phyloP scores from a whole-genome alignment of 2,329 filamentous ascomycete genomes.

The Pestalotiopsis sp. region DNA sequence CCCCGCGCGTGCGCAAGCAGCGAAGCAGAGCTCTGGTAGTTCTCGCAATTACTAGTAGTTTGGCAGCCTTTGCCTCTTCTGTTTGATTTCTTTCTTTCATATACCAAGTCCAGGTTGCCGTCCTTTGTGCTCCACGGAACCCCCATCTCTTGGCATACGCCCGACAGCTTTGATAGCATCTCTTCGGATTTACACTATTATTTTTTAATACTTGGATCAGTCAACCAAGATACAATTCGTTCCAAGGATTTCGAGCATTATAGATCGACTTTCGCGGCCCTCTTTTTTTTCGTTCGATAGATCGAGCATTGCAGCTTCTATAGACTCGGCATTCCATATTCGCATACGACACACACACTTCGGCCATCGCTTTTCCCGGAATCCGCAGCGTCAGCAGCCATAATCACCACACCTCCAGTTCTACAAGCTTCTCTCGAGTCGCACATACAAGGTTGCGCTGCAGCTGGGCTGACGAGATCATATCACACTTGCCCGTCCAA shows the following conservation, averaged over 20 bases:
- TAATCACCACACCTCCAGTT: not conserved
- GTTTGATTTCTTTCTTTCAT: slow-evolving; percentile 14
- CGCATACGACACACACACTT: not conserved
- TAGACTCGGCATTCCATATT: not conserved
- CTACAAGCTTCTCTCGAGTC: not conserved
- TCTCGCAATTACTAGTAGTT: slow-evolving; percentile 30
- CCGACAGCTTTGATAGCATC: slow-evolving; percentile 15
- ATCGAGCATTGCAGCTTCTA: not conserved
- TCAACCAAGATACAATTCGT: slow-evolving; percentile 1
- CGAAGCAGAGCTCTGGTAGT: slow-evolving; percentile 50
- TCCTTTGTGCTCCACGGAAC: slow-evolving; percentile 20
- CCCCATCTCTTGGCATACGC: slow-evolving; percentile 16
- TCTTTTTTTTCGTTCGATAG: not conserved
- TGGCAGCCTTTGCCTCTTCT: slow-evolving; percentile 23
- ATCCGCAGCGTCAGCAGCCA: not conserved
- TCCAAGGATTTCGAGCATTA: not conserved
- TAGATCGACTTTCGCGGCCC: slow-evolving; percentile 4
- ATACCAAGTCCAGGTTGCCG: slow-evolving; percentile 18
- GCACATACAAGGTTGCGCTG: not conserved
- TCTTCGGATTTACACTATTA: slow-evolving; percentile 1
- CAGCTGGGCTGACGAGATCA: not conserved
- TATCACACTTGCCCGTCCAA: slow-evolving; percentile 13
- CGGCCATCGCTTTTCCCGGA: not conserved
- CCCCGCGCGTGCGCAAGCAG: slow-evolving; percentile 22
- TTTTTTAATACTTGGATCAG: not conserved